A percentile compares a stretch with the other conserved stretches of the same genome.
phyloP scores from a whole-genome alignment of 192 early-diverging fungal genomes.

The Funneliformis mosseae region DNA sequence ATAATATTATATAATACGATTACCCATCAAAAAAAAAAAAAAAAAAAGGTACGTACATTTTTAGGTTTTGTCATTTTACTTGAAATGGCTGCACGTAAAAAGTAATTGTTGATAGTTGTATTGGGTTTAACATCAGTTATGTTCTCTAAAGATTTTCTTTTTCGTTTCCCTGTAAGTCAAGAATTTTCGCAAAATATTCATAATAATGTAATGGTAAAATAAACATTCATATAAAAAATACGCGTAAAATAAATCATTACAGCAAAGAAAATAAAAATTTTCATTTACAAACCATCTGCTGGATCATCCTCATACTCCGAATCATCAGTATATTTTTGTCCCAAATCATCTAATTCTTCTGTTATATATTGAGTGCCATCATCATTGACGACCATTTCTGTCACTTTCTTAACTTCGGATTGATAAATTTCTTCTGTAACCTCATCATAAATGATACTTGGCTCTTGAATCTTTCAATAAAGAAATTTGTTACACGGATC shows the following conservation, averaged over 20 bases:
- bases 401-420: slow-evolving; percentile 38
- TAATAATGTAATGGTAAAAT: too few relatives aligned
- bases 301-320: slow-evolving; percentile 46
- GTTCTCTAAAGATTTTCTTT: slow-evolving; percentile 25
- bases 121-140: slow-evolving; percentile 30
- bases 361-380: slow-evolving; percentile 68
- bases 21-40: neutral
- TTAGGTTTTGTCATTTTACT: neutral
- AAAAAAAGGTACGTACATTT: neutral
- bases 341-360: slow-evolving; percentile 57
- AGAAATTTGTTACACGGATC: neutral
- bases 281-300: slow-evolving; percentile 30
- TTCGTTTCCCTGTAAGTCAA: slow-evolving; percentile 34
- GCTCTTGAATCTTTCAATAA: slow-evolving; percentile 38
- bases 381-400: slow-evolving; percentile 65
- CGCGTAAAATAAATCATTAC: neutral
- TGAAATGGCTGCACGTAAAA: neutral
- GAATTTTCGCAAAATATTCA: too few relatives aligned
- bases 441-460: slow-evolving; percentile 55
- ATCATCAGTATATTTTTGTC: slow-evolving; percentile 50
- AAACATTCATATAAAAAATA: slow-evolving; percentile 37
- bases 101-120: neutral
- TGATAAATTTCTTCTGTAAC: slow-evolving; percentile 65
- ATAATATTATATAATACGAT: neutral
- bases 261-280: neutral